Conservation (phyloP, 106 monocot genomes). For the Iris macrosiphon region DNA sequence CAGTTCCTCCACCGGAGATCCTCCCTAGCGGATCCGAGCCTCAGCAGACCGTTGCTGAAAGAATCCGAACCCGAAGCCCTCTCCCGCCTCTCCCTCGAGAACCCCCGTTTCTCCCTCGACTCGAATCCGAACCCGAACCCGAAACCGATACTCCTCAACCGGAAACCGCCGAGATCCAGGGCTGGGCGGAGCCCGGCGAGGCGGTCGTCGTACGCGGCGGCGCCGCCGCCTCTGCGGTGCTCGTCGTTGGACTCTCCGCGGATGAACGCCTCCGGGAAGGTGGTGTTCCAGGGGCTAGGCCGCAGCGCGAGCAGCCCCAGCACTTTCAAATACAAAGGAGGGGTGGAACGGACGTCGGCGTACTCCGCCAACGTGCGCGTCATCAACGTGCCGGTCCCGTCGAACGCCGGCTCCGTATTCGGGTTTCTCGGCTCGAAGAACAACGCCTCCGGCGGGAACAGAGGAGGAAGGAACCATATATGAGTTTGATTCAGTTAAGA, state of each 20-base stretch:
- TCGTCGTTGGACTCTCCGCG: constrained; percentile 67
- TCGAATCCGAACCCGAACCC: constrained; percentile 27
- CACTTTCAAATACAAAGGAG: constrained; percentile 51
- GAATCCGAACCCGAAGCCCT: constrained; percentile 15
- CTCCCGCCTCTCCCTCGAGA: constrained; percentile 20
- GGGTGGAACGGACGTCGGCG: constrained; percentile 73
- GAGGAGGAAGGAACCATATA: too few species aligned
- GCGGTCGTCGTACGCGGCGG: constrained; percentile 3
- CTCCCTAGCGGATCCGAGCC: constrained; percentile 2
- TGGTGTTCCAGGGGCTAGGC: constrained; percentile 70
- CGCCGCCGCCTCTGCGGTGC: constrained; percentile 10
- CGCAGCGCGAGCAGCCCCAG: constrained; percentile 90
- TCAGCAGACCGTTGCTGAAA: constrained; percentile 43
- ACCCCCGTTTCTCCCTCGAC: constrained; percentile 38
- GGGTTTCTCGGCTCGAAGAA: constrained; percentile 45
- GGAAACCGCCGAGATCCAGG: constrained; percentile 11
- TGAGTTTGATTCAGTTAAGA: too few species aligned
- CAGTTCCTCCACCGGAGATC: constrained; percentile 37
- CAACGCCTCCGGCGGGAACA: constrained; percentile 31
- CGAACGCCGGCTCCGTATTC: constrained; percentile 52
- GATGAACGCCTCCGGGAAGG: constrained; percentile 85
- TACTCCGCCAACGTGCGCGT: constrained; percentile 81
- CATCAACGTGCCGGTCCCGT: constrained; percentile 84
- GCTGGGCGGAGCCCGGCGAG: constrained; percentile 9
- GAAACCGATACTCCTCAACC: constrained; percentile 4